Conservation (phyloP, 1,284 basidiomycete species). For the Pholiota adiposa region DNA sequence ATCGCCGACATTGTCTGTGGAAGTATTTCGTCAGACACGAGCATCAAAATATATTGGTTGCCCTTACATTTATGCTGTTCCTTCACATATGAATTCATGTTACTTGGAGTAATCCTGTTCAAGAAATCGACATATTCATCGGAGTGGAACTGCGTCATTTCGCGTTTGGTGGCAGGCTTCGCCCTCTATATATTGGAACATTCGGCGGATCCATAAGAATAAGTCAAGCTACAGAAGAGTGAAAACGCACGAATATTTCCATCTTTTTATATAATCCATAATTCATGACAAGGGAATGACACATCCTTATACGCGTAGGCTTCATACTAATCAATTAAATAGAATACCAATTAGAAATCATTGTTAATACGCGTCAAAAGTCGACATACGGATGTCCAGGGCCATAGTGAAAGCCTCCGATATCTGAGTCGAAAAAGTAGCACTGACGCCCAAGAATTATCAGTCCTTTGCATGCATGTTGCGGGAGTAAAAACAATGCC, state of each 20-base stretch:
- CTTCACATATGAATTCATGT: slow-evolving; percentile 87
- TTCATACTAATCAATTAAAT: slow-evolving; percentile 73
- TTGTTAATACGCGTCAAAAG: background rate
- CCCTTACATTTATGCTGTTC: slow-evolving; percentile 94
- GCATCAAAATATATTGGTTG: background rate
- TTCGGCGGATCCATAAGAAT: slow-evolving; percentile 2
- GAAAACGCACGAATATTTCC: slow-evolving; percentile 88
- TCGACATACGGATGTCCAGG: slow-evolving; percentile 83
- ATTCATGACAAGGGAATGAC: slow-evolving; percentile 99
- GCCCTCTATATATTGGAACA: slow-evolving; percentile 68
- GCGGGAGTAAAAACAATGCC: slow-evolving; percentile 13
- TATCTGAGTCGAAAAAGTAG: slow-evolving; percentile 98
- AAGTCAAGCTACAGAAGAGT: background rate
- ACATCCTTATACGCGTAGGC: slow-evolving; percentile 98
- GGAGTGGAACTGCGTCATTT: slow-evolving; percentile 97
- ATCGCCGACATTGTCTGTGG: slow-evolving; percentile 64
- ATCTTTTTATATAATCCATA: slow-evolving; percentile 97
- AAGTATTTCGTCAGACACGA: background rate
- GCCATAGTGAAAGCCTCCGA: slow-evolving; percentile 98
- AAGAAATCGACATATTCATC: slow-evolving; percentile 98
- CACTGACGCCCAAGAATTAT: slow-evolving; percentile 59
- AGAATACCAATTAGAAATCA: slow-evolving; percentile 12
- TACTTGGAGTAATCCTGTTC: slow-evolving; percentile 82
- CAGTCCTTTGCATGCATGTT: slow-evolving; percentile 10
- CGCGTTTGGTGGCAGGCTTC: slow-evolving; percentile 98